Evolutionary conservation across 2,329 filamentous ascomycete species (phyloP), one percentile per base, ranked within the genome.

Genomic region (Clarireedia sp.): DNA sequence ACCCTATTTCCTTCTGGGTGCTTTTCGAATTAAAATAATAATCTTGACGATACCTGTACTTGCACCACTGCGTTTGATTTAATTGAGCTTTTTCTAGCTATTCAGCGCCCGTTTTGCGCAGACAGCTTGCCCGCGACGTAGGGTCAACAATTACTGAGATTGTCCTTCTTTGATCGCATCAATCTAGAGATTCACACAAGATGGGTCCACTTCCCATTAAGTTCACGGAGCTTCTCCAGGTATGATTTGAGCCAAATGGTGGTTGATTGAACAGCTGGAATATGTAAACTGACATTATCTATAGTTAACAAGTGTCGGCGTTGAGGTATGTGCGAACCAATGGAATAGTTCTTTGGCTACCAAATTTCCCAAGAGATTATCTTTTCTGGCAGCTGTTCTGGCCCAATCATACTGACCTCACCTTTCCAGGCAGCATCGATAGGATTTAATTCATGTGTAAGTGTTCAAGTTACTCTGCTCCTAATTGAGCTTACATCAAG

Each of bases 181-280:
- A 61, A 51, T 58, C 36, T 38, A 44, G 38, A 43, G 24, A 55
- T 50, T 36, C 26, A 55, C 6, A 65, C 23, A 56, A 53, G 56
- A 69, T 69, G 67, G 65, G 62, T 57, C 64, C 83, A 72, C 79
- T 95, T 70, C 90, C 89, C 69, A 95, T 96, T 77, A 90, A 90
- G 79, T 95, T 96, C 75, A 87, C 87, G 72, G 90, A 95, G 84
- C 82, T 92, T 69, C 81, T 92, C 73, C 88, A 91, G 78, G 83
- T 86, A 47, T 87, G 89, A 0, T 89, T 95, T 60, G 95, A 78
- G 88, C 48, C 88, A 86, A 49, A 95, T 70, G 94, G 89, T 90
- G 60, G 87, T 86, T 94, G 17, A 89, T 94, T 37, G 85, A 85
- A 46, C 60, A 74, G 80, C 64, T 48, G 60, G 64, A 21, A 19